A percentile compares a stretch with the other conserved stretches of the same genome.
These are phyloP conservation scores for Sclerotinia trifoliorum DNA, from an alignment of 2,329 filamentous ascomycete genomes.

Conservation along the genomic window DNA sequence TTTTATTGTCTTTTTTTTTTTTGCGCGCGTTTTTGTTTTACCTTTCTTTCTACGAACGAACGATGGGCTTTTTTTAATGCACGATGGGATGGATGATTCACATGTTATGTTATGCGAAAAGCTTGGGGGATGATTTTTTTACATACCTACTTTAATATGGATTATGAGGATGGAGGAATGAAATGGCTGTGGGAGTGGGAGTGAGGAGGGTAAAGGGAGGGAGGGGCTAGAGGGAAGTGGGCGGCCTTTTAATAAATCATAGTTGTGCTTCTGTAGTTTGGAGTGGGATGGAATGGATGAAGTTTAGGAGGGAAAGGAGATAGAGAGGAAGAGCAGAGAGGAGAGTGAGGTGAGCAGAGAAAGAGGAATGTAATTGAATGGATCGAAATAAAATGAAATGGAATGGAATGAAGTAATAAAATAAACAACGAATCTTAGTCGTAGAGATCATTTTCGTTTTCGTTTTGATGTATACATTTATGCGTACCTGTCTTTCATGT, in stretches of 20 bases:
- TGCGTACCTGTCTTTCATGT: no score
- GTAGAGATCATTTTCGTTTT: no score
- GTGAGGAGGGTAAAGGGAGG: no score
- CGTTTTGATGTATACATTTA: no score
- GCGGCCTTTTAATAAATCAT: neutral
- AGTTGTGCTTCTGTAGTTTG: neutral
- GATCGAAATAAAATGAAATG: neutral
- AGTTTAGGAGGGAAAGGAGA: neutral
- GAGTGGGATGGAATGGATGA: neutral
- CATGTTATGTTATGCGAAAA: constrained; percentile 16
- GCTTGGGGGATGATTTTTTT: neutral
- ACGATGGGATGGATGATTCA: constrained; percentile 3
- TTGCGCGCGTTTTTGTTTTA: neutral
- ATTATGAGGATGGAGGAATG: constrained; percentile 6
- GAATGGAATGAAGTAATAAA: neutral
- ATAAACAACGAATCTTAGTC: neutral
- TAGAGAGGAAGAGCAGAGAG: neutral
- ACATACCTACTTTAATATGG: constrained; percentile 13
- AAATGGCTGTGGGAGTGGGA: neutral
- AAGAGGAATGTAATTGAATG: neutral
- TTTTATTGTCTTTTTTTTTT: neutral
- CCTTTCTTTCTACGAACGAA: constrained; percentile 2
- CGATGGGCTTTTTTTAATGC: constrained; percentile 11
- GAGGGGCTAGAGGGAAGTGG: neutral
- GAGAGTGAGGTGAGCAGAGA: neutral